Base-by-base conservation (phyloP, 202 grass and related monocot species). In the Cymbopogon flexuosus region DNA sequence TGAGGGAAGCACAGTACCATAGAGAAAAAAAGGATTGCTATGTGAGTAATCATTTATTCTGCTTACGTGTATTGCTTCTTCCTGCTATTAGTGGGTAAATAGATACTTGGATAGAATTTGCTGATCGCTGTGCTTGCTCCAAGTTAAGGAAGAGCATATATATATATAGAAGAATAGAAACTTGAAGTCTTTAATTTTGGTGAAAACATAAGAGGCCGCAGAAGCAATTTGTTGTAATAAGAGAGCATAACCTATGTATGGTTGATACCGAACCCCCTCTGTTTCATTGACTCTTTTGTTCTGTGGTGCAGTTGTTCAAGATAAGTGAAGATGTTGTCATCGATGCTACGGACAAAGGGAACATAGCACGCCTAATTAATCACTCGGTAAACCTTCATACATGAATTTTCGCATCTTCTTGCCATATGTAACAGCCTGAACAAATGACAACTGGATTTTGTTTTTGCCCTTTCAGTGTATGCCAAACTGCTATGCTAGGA, bases 401-500 rank as follows among this genome's bases (percentile, higher is more conserved):
- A 12, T 16, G 33, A 4, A 11, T 60, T 59, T 59, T 66, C 0
- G 5, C 39, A 33, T 14, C 68, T 62, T 61, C 10, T 73, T 73
- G 49, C 65, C 16, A 15, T 79, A 22, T 39, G 1, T 19, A 66
- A 34, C 68, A 84, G 14, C 11, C 35, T 13, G 51, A 2, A 2
- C 47, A 45, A 75, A 62, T 43, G 19, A 59, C n/a, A 62, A 47
- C 62, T 15, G 1, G 52, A 35, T 43, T 30, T 67, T 24, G 1
- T 73, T 3, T 10, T 54, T 0, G 10, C 2, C 15, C 51, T 83
- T 82, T 62, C 86, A 96, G 92, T 99, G 96, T 71, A 90, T 90
- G 90, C 96, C 96, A 21, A 99, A 90, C 77, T 99, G 96, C 90
- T 95, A 99, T 51, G 96, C 96, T 11, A 90, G 96, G 77, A 99